phyloP scores from a whole-genome alignment of 2,329 filamentous ascomycete genomes.

The Emydomyces testavorans region DNA sequence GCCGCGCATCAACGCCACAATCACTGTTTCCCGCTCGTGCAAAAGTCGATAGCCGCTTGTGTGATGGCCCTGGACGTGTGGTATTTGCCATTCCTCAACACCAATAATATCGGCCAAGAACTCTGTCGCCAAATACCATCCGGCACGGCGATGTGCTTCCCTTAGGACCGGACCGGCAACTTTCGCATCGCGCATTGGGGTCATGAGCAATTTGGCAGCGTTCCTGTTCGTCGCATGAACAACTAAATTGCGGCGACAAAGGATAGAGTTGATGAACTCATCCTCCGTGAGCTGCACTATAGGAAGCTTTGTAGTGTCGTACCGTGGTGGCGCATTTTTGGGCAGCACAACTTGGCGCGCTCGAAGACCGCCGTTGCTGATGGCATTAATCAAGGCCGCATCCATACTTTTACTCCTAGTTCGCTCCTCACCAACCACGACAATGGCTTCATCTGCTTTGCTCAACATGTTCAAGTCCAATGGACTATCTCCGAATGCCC shows the following conservation, averaged over 20 bases:
- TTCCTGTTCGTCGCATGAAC: slow-evolving; percentile 37
- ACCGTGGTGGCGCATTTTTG: slow-evolving; percentile 28
- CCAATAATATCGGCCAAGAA: slow-evolving; percentile 39
- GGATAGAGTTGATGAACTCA: slow-evolving; percentile 21
- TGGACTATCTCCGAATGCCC: slow-evolving; percentile 50
- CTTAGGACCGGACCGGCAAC: slow-evolving; percentile 39
- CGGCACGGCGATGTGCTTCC: slow-evolving; percentile 40
- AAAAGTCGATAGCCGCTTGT: slow-evolving; percentile 39
- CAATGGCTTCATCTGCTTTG: slow-evolving; percentile 42
- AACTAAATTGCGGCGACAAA: slow-evolving; percentile 22
- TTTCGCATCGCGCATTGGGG: slow-evolving; percentile 42
- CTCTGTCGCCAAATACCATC: slow-evolving; percentile 44
- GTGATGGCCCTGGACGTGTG: slow-evolving; percentile 42
- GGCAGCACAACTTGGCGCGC: slow-evolving; percentile 42
- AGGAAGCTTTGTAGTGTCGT: slow-evolving; percentile 38
- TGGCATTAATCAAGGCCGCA: slow-evolving; percentile 30
- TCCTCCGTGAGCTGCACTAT: slow-evolving; percentile 26
- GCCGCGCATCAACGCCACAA: slow-evolving; percentile 52
- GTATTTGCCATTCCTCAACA: slow-evolving; percentile 39
- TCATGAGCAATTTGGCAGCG: slow-evolving; percentile 43
- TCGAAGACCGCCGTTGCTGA: slow-evolving; percentile 32
- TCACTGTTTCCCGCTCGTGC: slow-evolving; percentile 41
- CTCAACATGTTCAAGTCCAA: slow-evolving; percentile 49
- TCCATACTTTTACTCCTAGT: slow-evolving; percentile 46
- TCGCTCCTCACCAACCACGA: slow-evolving; percentile 43